Percentiles rank a stretch among this genome's conserved stretches.
phyloP scores from a whole-genome alignment of 257 asterid species.

The Solanum tarijense region DNA sequence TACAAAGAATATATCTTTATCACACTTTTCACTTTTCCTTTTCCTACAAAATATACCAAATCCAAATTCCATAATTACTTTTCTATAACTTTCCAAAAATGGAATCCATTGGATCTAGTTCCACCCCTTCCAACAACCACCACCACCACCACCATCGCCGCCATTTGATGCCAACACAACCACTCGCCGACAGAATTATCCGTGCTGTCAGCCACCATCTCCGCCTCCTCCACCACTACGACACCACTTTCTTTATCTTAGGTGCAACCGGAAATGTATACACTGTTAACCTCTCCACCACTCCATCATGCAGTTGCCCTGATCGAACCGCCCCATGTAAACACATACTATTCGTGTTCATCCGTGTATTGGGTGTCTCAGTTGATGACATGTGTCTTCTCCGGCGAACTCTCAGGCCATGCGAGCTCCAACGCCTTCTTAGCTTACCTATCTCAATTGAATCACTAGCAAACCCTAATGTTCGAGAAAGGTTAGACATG shows the following conservation, averaged over 20 bases:
- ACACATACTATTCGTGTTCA: slow-evolving; percentile 69
- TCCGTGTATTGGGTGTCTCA: slow-evolving; percentile 55
- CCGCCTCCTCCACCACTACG: slow-evolving; percentile 83
- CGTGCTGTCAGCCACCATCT: slow-evolving; percentile 85
- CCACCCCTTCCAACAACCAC: slow-evolving; percentile 29
- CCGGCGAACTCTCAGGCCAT: slow-evolving; percentile 60
- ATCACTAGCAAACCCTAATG: slow-evolving; percentile 38
- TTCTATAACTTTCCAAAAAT: slow-evolving; percentile 1
- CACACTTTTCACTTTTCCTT: not conserved
- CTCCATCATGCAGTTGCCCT: slow-evolving; percentile 76
- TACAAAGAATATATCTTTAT: slow-evolving; percentile 39
- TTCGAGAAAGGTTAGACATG: slow-evolving; percentile 24
- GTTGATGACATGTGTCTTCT: slow-evolving; percentile 49
- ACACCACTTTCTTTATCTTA: slow-evolving; percentile 55
- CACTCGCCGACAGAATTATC: slow-evolving; percentile 53
- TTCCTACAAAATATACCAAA: not conserved
- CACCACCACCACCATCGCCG: slow-evolving; percentile 9
- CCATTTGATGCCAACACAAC: slow-evolving; percentile 32
- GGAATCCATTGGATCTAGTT: slow-evolving; percentile 58
- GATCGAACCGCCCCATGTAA: slow-evolving; percentile 78
- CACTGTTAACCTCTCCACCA: slow-evolving; percentile 59
- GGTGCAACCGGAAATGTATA: slow-evolving; percentile 93
- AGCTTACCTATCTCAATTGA: slow-evolving; percentile 44
- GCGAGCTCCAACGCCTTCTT: slow-evolving; percentile 67
- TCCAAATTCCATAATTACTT: slow-evolving; percentile 13